Base-by-base conservation (phyloP, 2,329 filamentous ascomycete species). In the Colletotrichum sp. region DNA sequence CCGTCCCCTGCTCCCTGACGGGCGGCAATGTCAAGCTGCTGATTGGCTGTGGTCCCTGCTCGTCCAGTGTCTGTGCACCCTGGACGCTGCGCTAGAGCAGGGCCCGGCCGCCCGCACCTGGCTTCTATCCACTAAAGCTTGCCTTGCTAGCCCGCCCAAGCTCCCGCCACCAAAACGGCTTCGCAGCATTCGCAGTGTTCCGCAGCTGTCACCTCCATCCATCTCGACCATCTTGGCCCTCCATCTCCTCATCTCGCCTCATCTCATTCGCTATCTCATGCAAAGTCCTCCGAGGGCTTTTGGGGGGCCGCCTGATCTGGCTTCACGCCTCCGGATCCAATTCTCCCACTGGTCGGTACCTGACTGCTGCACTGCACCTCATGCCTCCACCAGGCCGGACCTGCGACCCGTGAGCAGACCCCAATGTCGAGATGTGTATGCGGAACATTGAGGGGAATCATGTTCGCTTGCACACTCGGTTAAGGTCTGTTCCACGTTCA, bases 21-120 rank as follows among this genome's bases (percentile, higher is more conserved):
- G 81, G 81, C 81, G 81, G 79, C 70, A 81, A 82, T 34, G 66
- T 13, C 43, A 28, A 30, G 62, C 15, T 32, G 28, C 21, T 80
- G 72, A 82, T 82, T 82, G 76, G 81, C 18, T 16, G 38, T 43
- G 3, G 3, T 7, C 6, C 55, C 61, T 62, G 43, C 30, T 9
- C 7, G 58, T n/a, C 13, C 26, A 48, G 43, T 21, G 67, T 72
- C 36, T 66, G 72, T 75, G 61, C 69, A 32, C 28, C 68, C 1
- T 34, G 18, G 38, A 15, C 16, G 62, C 30, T 61, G 18, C 16
- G 21, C 71, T 32, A 26, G 24, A 34, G 26, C 21, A 24, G 28
- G 43, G 38, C 56, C 26, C n/a, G 66, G 52, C 24, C 30, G 24
- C 24, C 55, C 34, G 26, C 70, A 65, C 28, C 43, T 26, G 28